Base-by-base conservation (phyloP, 495 filamentous ascomycete species). In the Neurospora sp. region DNA sequence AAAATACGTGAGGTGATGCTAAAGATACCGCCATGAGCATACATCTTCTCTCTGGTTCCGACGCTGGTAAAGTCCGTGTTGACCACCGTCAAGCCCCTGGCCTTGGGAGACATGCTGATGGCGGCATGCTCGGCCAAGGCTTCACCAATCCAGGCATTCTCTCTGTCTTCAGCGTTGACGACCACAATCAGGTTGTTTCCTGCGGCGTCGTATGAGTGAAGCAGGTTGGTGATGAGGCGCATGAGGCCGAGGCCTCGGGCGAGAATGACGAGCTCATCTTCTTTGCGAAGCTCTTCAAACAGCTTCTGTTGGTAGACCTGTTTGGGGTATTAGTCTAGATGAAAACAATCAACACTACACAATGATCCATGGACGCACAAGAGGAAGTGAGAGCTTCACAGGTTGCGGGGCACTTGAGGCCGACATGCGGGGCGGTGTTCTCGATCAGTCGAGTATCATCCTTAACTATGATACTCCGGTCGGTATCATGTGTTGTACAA, bases 1-100 rank as follows among this genome's bases (percentile, higher is more conserved):
- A 99, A 82, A 74, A 99, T 99, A 75, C 94, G 92, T 44, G 93
- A 97, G 39, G 96, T 99, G 77, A 98, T 91, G 86, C 95, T 97
- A 82, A 97, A 92, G 79, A 98, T 92, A 70, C 96, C 96, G 37
- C 96, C 96, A 72, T 89, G 85, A 2, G 88, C 82, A 83, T 99
- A 99, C 83, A 97, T 90, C 81, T 93, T 95, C 82, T 97, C 93
- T 76, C 95, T 89, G 72, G 91, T 90, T 2, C 87, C 88, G 7
- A 99, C 94, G 74, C 89, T 94, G 81, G 94, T 94, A 78, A 89
- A 89, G 81, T 99, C 96, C 5, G 96, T 98, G 81, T 97, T 98
- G 77, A 99, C 94, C 39, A 97, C 85, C 73, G 89, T 94, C 76
- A 99, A 83, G 2, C 96, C 96, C 74, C 93, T 88, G 27, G 93